A percentile compares a stretch with the other conserved stretches of the same genome.
Conservation (phyloP, 768 basidiomycete genomes). For the Hygrocybe punicea region DNA sequence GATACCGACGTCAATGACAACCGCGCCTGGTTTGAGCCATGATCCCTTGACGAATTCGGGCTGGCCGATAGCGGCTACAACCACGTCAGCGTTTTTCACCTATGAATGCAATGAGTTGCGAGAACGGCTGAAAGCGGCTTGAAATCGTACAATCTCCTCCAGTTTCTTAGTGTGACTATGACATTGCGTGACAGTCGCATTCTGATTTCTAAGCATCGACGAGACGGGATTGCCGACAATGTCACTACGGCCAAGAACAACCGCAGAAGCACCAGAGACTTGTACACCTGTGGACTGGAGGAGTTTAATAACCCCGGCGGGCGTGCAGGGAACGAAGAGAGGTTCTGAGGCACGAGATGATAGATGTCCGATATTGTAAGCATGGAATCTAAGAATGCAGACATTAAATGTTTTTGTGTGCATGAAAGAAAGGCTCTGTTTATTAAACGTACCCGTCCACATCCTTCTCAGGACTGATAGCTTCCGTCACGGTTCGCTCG, state of each 20-base stretch:
- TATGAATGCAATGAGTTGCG: constrained; percentile 25
- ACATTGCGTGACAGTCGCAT: constrained; percentile 97
- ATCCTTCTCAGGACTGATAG: constrained; percentile 90
- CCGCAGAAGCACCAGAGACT: constrained; percentile 75
- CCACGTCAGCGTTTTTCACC: constrained; percentile 84
- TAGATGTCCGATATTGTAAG: constrained; percentile 95
- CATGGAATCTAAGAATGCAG: constrained; percentile 71
- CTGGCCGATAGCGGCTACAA: constrained; percentile 96
- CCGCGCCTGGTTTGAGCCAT: constrained; percentile 93
- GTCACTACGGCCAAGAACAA: constrained; percentile 94
- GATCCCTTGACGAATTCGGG: constrained; percentile 85
- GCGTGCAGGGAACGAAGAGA: constrained; percentile 92
- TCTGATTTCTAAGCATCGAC: constrained; percentile 81
- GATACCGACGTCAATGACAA: constrained; percentile 97
- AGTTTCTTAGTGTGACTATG: constrained; percentile 88
- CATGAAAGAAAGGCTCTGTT: constrained; percentile 1
- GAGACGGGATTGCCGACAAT: constrained; percentile 97
- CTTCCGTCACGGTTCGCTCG: constrained; percentile 91
- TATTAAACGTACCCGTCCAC: constrained; percentile 78
- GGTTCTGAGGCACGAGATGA: constrained; percentile 87
- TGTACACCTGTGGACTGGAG: constrained; percentile 81
- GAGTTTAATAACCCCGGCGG: constrained; percentile 86
- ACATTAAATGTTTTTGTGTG: constrained; percentile 2
- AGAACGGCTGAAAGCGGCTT: background rate
- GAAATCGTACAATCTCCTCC: constrained; percentile 61